These are phyloP conservation scores for Termitomyces sp. DNA, from an alignment of 768 basidiomycete species.

Conservation along the genomic window DNA sequence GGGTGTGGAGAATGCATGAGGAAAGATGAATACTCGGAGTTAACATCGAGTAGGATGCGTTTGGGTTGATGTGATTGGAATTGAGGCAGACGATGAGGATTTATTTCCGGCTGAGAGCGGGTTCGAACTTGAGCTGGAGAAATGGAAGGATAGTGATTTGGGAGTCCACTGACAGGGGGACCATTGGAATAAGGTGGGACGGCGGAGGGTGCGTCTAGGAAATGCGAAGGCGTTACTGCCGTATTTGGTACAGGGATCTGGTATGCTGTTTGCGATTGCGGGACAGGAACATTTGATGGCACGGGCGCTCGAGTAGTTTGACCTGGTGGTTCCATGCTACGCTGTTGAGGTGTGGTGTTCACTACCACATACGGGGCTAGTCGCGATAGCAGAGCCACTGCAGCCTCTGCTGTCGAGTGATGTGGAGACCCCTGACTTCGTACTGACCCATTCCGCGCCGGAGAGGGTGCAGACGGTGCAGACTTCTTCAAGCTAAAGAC, in stretches of 20 bases:
- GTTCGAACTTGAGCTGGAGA: not conserved
- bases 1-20: slow-evolving; percentile 62
- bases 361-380: not conserved
- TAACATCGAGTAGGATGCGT: slow-evolving; percentile 35
- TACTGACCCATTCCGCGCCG: not conserved
- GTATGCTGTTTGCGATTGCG: not conserved
- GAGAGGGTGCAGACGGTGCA: not conserved
- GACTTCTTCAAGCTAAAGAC: not conserved
- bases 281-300: not conserved
- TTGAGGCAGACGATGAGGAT: not conserved
- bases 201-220: not conserved
- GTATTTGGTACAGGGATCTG: not conserved
- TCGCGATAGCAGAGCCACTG: not conserved
- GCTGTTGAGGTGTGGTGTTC: not conserved
- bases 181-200: not conserved
- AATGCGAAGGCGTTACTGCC: not conserved
- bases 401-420: not conserved
- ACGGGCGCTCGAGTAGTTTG: not conserved
- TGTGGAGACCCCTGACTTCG: not conserved
- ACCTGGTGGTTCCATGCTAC: not conserved
- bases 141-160: not conserved
- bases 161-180: not conserved
- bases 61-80: not conserved
- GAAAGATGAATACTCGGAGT: slow-evolving; percentile 38
- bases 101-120: not conserved